Evolutionary conservation across 805 yeast species (phyloP).

Genomic region (Cyberlindnera euphorbiae): DNA sequence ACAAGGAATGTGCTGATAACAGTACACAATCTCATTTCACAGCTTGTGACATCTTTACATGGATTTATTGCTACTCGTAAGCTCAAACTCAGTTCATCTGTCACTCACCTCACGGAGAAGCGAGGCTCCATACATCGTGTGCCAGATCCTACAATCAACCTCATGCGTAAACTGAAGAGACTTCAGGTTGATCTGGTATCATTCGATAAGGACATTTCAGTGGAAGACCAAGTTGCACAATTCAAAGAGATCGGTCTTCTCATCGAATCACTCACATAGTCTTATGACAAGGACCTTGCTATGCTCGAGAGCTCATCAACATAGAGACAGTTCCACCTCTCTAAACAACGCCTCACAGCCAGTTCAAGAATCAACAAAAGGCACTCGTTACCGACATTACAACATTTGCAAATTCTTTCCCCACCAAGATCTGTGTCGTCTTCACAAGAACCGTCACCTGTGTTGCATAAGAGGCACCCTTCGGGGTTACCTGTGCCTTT

Average conservation of each 20-base stretch:
- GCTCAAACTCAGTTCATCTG: no score
- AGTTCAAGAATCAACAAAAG: conserved; percentile 18
- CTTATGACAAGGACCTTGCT: conserved; percentile 9
- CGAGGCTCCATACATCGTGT: neutral
- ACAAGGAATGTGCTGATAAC: no score
- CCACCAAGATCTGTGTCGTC: conserved; percentile 14
- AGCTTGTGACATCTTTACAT: no score
- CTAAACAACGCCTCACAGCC: conserved; percentile 3
- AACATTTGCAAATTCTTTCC: conserved; percentile 4
- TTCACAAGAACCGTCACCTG: conserved; percentile 7
- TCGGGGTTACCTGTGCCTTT: conserved; percentile 26
- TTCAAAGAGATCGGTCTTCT: conserved; percentile 13
- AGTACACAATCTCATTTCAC: no score
- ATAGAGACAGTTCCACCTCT: conserved; percentile 11
- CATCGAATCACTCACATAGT: conserved; percentile 8
- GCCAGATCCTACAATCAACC: conserved; percentile 9
- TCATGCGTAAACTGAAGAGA: conserved; percentile 8
- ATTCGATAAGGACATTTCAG: conserved; percentile 5
- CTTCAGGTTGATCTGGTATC: conserved; percentile 9
- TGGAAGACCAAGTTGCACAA: conserved; percentile 8
- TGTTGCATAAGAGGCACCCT: conserved; percentile 21
- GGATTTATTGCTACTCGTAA: no score
- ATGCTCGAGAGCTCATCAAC: conserved; percentile 8
- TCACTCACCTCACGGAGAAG: no score
- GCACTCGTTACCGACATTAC: conserved; percentile 18